These are phyloP conservation scores for Carex myosuroides DNA, from an alignment of 176 grass and related monocot genomes.

Conservation along the genomic window DNA sequence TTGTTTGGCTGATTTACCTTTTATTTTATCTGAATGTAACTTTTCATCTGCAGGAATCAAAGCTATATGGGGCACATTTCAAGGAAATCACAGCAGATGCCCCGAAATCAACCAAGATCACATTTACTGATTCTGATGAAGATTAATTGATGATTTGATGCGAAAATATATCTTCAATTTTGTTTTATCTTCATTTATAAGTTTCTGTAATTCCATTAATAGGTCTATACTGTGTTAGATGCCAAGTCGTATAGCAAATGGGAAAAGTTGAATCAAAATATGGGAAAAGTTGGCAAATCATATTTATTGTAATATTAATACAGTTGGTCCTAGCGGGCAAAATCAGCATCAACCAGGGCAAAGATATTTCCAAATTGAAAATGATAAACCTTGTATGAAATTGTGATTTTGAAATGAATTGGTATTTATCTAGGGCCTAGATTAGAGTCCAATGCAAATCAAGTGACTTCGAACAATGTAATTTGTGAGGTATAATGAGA, in stretches of 20 bases:
- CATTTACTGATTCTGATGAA: conserved; percentile 69
- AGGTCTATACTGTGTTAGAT: background rate
- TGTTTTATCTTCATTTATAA: background rate
- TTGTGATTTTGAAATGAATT: background rate
- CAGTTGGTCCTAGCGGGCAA: background rate
- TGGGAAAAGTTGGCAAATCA: background rate
- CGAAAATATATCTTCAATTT: background rate
- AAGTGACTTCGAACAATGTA: background rate
- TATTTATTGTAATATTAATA: background rate
- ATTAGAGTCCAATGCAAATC: background rate
- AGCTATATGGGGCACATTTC: conserved; percentile 84
- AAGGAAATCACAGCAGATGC: conserved; percentile 85
- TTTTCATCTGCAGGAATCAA: conserved; percentile 57
- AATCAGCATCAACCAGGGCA: background rate
- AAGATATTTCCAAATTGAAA: background rate
- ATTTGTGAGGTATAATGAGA: background rate
- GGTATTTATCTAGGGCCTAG: background rate
- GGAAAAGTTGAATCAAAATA: background rate
- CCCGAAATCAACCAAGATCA: conserved; percentile 94
- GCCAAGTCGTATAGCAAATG: background rate
- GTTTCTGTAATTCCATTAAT: background rate
- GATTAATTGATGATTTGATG: conserved; percentile 34
- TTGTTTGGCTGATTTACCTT: background rate
- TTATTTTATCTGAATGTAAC: conserved; percentile 7
- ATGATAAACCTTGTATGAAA: background rate